Conservation (phyloP, 2,329 filamentous ascomycete species). For the Metarhizium rileyi region DNA sequence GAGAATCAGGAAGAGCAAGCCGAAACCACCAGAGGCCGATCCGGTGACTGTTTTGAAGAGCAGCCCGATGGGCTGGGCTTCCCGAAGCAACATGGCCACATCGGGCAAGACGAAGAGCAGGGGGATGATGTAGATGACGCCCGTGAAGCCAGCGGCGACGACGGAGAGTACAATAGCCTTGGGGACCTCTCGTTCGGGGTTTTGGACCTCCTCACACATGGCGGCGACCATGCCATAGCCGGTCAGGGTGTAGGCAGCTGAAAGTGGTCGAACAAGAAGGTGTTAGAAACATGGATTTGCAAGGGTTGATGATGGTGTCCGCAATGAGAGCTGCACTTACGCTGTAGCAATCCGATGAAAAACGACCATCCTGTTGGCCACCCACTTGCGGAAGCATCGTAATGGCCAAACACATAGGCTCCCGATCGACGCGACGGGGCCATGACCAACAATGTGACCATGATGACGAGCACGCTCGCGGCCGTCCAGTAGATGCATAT, state of each 20-base stretch:
- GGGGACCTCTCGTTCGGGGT: slow-evolving; percentile 51
- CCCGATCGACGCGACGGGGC: slow-evolving; percentile 53
- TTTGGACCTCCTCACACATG: slow-evolving; percentile 53
- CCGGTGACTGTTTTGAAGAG: slow-evolving; percentile 70
- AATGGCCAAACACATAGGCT: slow-evolving; percentile 57
- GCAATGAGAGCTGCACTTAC: slow-evolving; percentile 14
- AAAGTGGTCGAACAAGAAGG: not conserved
- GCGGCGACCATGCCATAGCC: slow-evolving; percentile 44
- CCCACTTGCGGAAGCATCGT: slow-evolving; percentile 58
- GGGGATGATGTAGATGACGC: slow-evolving; percentile 56
- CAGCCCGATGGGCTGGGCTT: slow-evolving; percentile 64
- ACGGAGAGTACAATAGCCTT: slow-evolving; percentile 60
- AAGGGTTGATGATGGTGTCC: too few species aligned
- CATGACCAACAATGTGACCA: slow-evolving; percentile 57
- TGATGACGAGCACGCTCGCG: slow-evolving; percentile 58
- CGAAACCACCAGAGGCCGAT: slow-evolving; percentile 63
- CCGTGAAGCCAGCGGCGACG: slow-evolving; percentile 53
- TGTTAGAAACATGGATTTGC: not conserved
- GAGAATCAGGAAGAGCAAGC: slow-evolving; percentile 64
- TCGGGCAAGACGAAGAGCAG: slow-evolving; percentile 68
- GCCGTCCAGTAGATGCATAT: slow-evolving; percentile 66
- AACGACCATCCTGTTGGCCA: slow-evolving; percentile 59
- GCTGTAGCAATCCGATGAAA: slow-evolving; percentile 43
- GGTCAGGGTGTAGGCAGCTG: slow-evolving; percentile 30
- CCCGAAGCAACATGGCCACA: slow-evolving; percentile 50